phyloP scores from a whole-genome alignment of 2,329 filamentous ascomycete genomes.

The Xylariales sp. region DNA sequence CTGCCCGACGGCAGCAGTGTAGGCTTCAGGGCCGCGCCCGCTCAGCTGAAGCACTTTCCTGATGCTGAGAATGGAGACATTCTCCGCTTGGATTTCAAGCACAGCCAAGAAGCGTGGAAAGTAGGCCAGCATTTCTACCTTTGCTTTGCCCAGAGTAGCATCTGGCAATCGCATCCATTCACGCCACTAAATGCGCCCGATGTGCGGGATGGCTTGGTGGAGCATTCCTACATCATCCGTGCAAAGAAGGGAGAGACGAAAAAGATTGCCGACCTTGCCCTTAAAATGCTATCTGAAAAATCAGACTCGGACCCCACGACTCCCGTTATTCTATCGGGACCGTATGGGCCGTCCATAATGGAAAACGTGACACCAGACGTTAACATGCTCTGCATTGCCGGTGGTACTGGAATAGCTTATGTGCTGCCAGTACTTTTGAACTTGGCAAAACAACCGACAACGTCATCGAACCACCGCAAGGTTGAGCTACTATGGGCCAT shows the following conservation, averaged over 20 bases:
- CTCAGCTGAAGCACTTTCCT: constrained; percentile 47
- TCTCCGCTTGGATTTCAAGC: constrained; percentile 61
- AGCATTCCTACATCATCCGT: constrained; percentile 54
- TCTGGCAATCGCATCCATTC: constrained; percentile 72
- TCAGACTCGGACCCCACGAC: constrained; percentile 34
- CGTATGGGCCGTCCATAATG: constrained; percentile 53
- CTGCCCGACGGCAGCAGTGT: constrained; percentile 35
- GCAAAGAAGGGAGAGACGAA: constrained; percentile 57
- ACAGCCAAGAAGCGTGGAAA: constrained; percentile 56
- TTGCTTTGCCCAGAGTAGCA: constrained; percentile 59
- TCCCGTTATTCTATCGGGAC: constrained; percentile 56
- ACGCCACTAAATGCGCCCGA: constrained; percentile 55
- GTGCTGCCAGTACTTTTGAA: constrained; percentile 46
- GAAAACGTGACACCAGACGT: constrained; percentile 34
- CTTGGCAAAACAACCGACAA: constrained; percentile 22
- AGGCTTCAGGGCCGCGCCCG: constrained; percentile 51
- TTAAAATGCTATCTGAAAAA: constrained; percentile 28
- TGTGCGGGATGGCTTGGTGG: constrained; percentile 32
- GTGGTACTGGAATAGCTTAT: constrained; percentile 56
- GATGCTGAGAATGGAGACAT: constrained; percentile 56
- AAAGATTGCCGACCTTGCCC: constrained; percentile 43
- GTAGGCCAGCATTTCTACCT: constrained; percentile 70
- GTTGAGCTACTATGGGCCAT: constrained; percentile 65
- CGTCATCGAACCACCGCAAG: constrained; percentile 34
- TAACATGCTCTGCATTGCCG: constrained; percentile 50